Percentiles rank a stretch among this genome's conserved stretches.
Evolutionary conservation across 345 rosid species (phyloP).

Genomic region (Salix caprea): DNA sequence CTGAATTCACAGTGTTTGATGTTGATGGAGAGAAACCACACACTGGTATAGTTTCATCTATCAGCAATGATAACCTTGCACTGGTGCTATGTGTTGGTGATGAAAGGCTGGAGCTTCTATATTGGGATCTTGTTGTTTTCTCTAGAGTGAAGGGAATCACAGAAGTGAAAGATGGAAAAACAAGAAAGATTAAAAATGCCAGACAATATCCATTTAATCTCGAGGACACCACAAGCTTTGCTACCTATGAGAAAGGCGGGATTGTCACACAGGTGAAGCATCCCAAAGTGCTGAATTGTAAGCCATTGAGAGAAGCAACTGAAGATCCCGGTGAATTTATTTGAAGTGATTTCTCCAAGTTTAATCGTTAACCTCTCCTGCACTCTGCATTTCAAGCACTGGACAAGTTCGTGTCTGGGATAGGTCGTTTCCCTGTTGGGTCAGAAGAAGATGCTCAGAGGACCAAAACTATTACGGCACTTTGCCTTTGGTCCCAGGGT

Average conservation of each 20-base stretch:
- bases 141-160: constrained; percentile 95
- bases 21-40: constrained; percentile 95
- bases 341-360: constrained; percentile 88
- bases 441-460: constrained; percentile 85
- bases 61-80: constrained; percentile 81
- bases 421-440: constrained; percentile 77
- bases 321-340: constrained; percentile 93
- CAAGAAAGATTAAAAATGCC: constrained; percentile 77
- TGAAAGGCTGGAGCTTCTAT: constrained; percentile 93
- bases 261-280: constrained; percentile 94
- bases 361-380: constrained; percentile 77
- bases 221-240: constrained; percentile 64
- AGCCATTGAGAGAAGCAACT: constrained; percentile 82
- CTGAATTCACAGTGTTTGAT: constrained; percentile 78
- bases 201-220: constrained; percentile 85
- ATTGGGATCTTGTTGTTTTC: constrained; percentile 91
- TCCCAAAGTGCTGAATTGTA: constrained; percentile 75
- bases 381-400: constrained; percentile 94
- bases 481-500: constrained; percentile 96
- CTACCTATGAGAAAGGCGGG: constrained; percentile 79
- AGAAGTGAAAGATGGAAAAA: constrained; percentile 88
- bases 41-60: constrained; percentile 90
- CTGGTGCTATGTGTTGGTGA: constrained; percentile 90
- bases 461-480: constrained; percentile 62
- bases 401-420: constrained; percentile 61